Evolutionary conservation across 768 basidiomycete species (phyloP).

Genomic region (Termitomyces sp.): DNA sequence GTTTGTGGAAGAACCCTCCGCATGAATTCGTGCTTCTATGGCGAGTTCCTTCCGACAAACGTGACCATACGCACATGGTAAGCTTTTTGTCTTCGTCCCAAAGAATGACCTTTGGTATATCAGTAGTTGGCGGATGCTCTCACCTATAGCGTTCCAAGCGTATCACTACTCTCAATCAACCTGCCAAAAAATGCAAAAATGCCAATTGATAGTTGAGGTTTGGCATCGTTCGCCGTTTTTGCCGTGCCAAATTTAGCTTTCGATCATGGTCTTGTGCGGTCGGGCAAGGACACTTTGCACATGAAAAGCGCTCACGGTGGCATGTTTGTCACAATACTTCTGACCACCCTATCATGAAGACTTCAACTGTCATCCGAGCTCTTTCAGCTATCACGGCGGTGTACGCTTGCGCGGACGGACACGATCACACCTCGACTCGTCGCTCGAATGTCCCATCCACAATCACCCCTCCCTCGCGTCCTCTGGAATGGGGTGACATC

Average conservation of each 20-base stretch:
- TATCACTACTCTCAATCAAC: neutral
- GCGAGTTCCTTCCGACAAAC: neutral
- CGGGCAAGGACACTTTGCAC: neutral
- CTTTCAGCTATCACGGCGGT: neutral
- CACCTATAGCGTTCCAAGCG: neutral
- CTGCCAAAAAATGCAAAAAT: neutral
- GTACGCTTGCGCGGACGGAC: neutral
- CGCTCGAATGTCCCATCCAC: slow-evolving; percentile 31
- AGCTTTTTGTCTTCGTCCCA: neutral
- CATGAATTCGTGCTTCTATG: neutral
- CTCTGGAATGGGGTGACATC: slow-evolving; percentile 83
- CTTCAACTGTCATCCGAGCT: neutral
- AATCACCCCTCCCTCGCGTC: slow-evolving; percentile 52
- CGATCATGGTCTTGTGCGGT: neutral
- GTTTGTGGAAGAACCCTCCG: neutral
- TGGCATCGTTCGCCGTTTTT: neutral
- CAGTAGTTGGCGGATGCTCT: neutral
- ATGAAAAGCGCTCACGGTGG: neutral
- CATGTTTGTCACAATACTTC: neutral
- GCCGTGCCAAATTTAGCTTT: neutral
- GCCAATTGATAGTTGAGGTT: neutral
- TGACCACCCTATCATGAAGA: neutral
- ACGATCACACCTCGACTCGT: slow-evolving; percentile 18
- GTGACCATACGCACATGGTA: neutral
- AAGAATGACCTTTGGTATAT: neutral